A percentile compares a stretch with the other conserved stretches of the same genome.
Conservation (phyloP, 73 alveolate species). For the Paramecium biaurelia region DNA sequence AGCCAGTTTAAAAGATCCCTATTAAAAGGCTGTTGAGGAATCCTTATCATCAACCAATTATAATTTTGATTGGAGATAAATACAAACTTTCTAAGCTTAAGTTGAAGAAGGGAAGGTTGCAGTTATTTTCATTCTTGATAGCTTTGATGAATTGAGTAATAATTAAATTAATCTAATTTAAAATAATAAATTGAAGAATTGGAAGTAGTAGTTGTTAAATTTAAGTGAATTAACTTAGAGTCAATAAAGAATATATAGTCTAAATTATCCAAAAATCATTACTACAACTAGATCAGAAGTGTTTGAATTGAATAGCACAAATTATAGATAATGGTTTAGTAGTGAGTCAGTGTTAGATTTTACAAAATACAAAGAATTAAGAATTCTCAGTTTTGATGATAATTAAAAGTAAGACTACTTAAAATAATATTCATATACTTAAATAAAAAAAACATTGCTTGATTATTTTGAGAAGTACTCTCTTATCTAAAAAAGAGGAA, state of each 20-base stretch:
- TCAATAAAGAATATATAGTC: background rate
- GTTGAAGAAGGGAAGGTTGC: background rate
- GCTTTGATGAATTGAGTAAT: background rate
- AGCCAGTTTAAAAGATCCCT: background rate
- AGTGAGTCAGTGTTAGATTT: background rate
- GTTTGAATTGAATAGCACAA: background rate
- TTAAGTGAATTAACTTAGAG: background rate
- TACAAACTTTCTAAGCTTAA: background rate
- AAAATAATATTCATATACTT: background rate
- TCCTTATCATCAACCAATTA: background rate
- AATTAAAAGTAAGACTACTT: background rate
- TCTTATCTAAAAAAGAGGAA: background rate
- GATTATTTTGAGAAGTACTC: background rate
- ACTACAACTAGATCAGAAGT: slow-evolving; percentile 32
- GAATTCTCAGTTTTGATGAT: background rate
- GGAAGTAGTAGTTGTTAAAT: background rate
- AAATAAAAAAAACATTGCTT: background rate
- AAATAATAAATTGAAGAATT: background rate
- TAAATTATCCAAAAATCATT: background rate
- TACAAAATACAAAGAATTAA: background rate
- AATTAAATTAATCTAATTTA: background rate
- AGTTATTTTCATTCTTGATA: background rate
- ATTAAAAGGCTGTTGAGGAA: background rate
- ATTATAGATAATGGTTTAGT: slow-evolving; percentile 20
- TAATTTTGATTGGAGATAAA: background rate